phyloP scores from a whole-genome alignment of 2,329 filamentous ascomycete species.

The Xylariaceae sp. region DNA sequence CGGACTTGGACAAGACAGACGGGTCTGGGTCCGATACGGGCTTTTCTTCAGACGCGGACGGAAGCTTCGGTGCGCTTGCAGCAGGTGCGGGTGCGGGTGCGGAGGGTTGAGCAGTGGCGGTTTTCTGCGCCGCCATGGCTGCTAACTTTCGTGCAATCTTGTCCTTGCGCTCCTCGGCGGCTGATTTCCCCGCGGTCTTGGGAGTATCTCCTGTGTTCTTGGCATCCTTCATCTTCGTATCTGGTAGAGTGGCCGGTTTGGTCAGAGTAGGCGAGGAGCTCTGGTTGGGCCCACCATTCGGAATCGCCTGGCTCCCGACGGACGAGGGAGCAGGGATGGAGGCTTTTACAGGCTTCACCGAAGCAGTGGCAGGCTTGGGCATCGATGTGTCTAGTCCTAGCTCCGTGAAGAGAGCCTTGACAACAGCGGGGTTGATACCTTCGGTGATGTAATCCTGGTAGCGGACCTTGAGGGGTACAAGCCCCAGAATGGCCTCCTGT shows the following conservation, averaged over 20 bases:
- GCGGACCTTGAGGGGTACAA: conserved; percentile 64
- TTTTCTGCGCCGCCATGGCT: conserved; percentile 31
- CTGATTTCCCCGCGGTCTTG: conserved; percentile 25
- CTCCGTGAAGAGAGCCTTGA: conserved; percentile 64
- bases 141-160: conserved; percentile 33
- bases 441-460: conserved; percentile 72
- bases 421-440: conserved; percentile 60
- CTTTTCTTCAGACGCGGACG: background rate
- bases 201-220: conserved; percentile 5
- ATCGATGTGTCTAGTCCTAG: conserved; percentile 54
- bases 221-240: background rate
- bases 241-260: background rate
- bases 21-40: background rate
- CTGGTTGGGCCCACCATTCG: conserved; percentile 5
- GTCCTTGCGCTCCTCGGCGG: conserved; percentile 33
- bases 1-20: background rate
- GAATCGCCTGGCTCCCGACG: conserved; percentile 4
- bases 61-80: conserved; percentile 1
- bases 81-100: conserved; percentile 13
- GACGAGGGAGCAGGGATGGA: conserved; percentile 6
- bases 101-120: conserved; percentile 18
- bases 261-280: background rate
- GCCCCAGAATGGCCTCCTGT: conserved; percentile 61
- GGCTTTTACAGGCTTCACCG: conserved; percentile 4
- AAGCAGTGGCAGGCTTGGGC: conserved; percentile 19